Evolutionary conservation across 371 early-diverging fungal genomes (phyloP), one percentile per base, ranked within the genome.

Genomic region (Antonospora locustae): DNA sequence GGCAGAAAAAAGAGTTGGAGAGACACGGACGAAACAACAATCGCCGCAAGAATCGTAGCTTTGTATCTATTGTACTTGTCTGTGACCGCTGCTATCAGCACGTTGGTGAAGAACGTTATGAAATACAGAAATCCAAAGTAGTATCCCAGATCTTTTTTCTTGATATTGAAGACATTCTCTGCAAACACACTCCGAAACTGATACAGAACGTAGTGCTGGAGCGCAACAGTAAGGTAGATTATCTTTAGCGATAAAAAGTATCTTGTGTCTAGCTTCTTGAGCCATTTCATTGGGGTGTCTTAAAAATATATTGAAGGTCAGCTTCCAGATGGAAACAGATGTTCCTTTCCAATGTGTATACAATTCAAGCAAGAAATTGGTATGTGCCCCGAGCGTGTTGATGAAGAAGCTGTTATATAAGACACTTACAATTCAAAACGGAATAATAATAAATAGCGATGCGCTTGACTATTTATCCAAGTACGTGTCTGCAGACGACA

Each of bases 131-230:
- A n/a, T n/a, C 19, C 43, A 7, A 14, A 20, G 3, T 11, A 16
- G 22, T 36, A 16, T 28, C 44, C 44, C n/a, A 28, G n/a, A 9
- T 14, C n/a, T 7, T 54, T 17, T 14, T 14, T 44, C 9, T 14
- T 12, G 17, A 44, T 28, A 7, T 44, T 44, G 14, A 44, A 44
- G 11, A 9, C 17, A 9, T 14, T 14, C 9, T 11, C 9, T 9
- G 46, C 17, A 50, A 63, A 63, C 3, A 14, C 12, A 12, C 46
- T 39, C 23, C 63, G 11, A 17, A 63, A 63, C 17, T 49, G 44
- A 24, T 63, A 59, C 39, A 63, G 50, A 17, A 61, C 7, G 30
- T 57, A 63, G 40, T 60, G 60, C 37, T 63, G 58, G 20, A 63
- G n/a, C 20, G 51, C 54, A 20, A 59, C 52, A 27, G 32, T 32